Evolutionary conservation across 2,329 filamentous ascomycete genomes (phyloP), one percentile per base, ranked within the genome.

Genomic region (Hortaea werneckii): DNA sequence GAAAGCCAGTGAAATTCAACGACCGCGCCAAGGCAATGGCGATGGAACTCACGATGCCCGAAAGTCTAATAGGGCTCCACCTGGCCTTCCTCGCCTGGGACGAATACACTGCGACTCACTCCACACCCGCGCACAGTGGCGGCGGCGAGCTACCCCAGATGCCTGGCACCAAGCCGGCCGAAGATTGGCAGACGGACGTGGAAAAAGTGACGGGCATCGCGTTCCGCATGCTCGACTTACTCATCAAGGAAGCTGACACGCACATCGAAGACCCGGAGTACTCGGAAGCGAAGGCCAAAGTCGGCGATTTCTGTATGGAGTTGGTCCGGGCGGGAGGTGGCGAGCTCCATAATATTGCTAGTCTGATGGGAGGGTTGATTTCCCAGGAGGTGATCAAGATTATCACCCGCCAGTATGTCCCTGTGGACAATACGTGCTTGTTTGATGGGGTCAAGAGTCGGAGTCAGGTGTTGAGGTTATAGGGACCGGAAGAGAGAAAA

Each of bases 371-470:
- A 29, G 94, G 92, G 3, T 84, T 98, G 71, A 84, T 94, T 41
- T 87, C 90, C n/a, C 94, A 98, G 67, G 92, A 98, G 69, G 79
- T 90, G 51, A 94, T 98, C 69, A 98, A 98, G 63, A 76, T 80
- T 65, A 78, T 90, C 39, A 83, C 79, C n/a, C 73, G 75, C 57
- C 79, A 83, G 64, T 83, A 82, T 58, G 69, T 80, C 8, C 79
- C 79, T 1, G 68, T 82, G 6, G 77, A 82, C 60, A 80, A 81
- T 49, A 78, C 75, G 0, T 80, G 77, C 55, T 61, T 82, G 26
- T 82, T 80, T 53, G 78, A 82, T 57, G 79, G 79, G 1, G 70
- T 81, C 2, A 67, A 62, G 51, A 79, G 77, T 58, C 75, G 72
- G 57, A 76, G 66, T 4, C 54, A 53, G 38, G 58, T 61, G 2